Evolutionary conservation across 371 early-diverging fungal species (phyloP), one percentile per base, ranked within the genome.

Genomic region (Nematocida sp.): DNA sequence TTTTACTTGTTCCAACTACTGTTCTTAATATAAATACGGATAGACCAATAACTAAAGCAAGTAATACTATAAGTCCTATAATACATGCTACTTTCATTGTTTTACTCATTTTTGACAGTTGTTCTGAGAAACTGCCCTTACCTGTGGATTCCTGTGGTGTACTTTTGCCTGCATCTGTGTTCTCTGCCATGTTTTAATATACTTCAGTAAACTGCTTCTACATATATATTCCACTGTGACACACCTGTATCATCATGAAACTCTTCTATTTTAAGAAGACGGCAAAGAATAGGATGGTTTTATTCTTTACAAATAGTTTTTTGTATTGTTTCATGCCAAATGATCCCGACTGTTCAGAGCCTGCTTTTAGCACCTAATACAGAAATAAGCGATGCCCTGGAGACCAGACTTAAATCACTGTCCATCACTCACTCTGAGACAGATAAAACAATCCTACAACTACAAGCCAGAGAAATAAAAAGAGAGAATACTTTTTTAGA

Each of bases 241-340:
- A 64, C 64, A 64, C 11, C n/a, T 64, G 64, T 64, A 7, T 64
- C 64, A 64, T 42, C 27, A 27, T 64, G 64, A 64, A 64, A 64
- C 64, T 33, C 42, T 42, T n/a, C 13, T 15, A 27, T 11, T 64
- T 45, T 44, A 33, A 64, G 42, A 44, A 18, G 23, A 33, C 13
- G 44, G 39, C 33, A 15, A 27, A 15, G 33, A 42, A 42, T 13
- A 42, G 42, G 11, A 15, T 64, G n/a, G 64, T 64, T 64, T 64
- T 64, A 45, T 13, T 45, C 7, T 64, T 13, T 39, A 44, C 64
- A 42, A 64, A 64, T 64, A 64, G 64, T 64, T 64, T 44, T 64
- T 64, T 44, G 39, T 18, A 42, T 20, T 42, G 42, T 42, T 33
- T 64, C 27, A 42, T 23, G 42, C 11, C 13, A 7, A 64, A 64